Base-by-base conservation (phyloP, 768 basidiomycete genomes). In the Amanita rimosa region DNA sequence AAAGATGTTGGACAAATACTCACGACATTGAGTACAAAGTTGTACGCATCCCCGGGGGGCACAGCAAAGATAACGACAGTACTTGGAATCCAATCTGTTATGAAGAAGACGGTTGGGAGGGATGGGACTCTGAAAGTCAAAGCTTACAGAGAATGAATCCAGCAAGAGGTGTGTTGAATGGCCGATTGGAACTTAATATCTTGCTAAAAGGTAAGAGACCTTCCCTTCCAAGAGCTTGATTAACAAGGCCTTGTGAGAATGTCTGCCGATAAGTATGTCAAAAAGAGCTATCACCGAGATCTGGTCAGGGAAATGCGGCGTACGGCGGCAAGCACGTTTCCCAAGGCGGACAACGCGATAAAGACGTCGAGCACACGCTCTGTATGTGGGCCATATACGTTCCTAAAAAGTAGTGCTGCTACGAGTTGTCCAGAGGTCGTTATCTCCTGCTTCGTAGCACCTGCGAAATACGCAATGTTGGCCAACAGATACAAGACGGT, bases 381-480 rank as follows among this genome's bases (percentile, higher is more conserved):
- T 0, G 81, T 72, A 3, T 61, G 59, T 0, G 65, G 64, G 0
- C 83, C 83, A 54, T 72, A 85, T 2, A 86, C 67, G 53, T 81
- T 81, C 42, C 75, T 68, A 61, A 86, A 85, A 56, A 83, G 73
- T 19, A 84, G 35, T 14, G 81, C 78, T 0, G 81, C 82, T 3
- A 81, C 75, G n/a, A 81, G 72, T 6, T 74, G 68, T 39, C 38
- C 38, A 39, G 38, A 39, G 10, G 63, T 62, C 0, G 72, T 62
- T 49, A 87, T 86, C 44, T 85, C 79, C 14, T 71, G 65, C 53
- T 79, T 83, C 5, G 77, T 74, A 7, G 81, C 79, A n/a, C 73
- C 83, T 1, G 76, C 76, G 46, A 82, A 78, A 57, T 84, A 86
- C 0, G 81, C 79, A 21, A 84, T 57, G 54, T 85, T 85, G 40